Base-by-base conservation (phyloP, 2,329 filamentous ascomycete genomes). In the Hyphodiscus sp. region DNA sequence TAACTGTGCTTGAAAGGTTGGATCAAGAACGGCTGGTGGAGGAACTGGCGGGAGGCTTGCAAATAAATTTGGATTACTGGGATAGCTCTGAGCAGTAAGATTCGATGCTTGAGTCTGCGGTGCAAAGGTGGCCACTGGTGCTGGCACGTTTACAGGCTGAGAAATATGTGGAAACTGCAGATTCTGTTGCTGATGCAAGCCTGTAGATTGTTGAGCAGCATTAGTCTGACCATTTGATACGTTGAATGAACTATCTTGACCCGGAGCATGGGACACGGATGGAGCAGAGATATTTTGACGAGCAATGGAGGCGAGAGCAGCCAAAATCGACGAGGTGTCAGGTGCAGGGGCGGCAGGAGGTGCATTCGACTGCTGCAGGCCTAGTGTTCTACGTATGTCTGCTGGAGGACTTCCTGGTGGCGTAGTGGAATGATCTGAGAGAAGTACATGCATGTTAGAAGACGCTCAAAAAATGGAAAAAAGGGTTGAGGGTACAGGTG, bases 261-360 rank as follows among this genome's bases (percentile, higher is more conserved):
- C 61, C 45, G 63, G 64, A 61, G 65, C 60, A 26, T 50, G 45
- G 41, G 59, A 51, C 45, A 29, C 52, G 42, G 61, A 51, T 38
- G 64, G 51, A 49, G 74, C 70, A 51, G 75, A 73, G 41, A 76
- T 80, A 68, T 84, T 90, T 69, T 89, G 86, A 60, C 87, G 86
- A 41, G 87, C 87, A 72, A 94, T 87, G 66, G 88, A 89, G 59
- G 88, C 87, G 58, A 94, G 78, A 45, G 86, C 86, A 68, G 88
- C 87, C 71, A 91, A 77, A 63, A 94, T 91, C 60, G 83, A 78
- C 42, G 78, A 78, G 33, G 78, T 81, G 61, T 80, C 85, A 57
- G 75, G 77, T 53, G 77, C 70, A 58, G 66, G 68, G 55, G 69
- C 66, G 20, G 77, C 73, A 33, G 74, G 65, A 50, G 69, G 69